Conservation (phyloP, 352 stramenopile genomes). For the Phytophthora hybrid region DNA sequence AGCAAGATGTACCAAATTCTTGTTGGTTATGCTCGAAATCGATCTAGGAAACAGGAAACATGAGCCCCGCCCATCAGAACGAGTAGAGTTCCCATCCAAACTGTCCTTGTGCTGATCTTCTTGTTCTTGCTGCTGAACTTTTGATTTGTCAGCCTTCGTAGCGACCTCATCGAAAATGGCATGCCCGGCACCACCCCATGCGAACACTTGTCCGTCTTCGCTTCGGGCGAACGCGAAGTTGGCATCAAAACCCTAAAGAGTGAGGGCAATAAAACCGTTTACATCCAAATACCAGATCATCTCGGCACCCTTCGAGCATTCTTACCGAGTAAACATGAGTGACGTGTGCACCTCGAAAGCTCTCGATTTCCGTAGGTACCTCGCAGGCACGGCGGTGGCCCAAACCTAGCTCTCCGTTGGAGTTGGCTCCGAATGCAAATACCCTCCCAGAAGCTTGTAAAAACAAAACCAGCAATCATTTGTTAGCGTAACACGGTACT, state of each 20-base stretch:
- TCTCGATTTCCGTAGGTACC: conserved; percentile 62
- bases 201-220: conserved; percentile 84
- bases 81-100: neutral
- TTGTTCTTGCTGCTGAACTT: conserved; percentile 12
- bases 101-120: conserved; percentile 1
- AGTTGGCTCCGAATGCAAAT: conserved; percentile 76
- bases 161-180: conserved; percentile 42
- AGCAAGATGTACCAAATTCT: conserved; percentile 40
- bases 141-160: neutral
- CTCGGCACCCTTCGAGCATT: neutral
- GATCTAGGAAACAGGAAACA: conserved; percentile 63
- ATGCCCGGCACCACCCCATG: conserved; percentile 85
- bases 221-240: conserved; percentile 85
- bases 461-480: neutral
- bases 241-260: conserved; percentile 55
- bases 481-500: neutral
- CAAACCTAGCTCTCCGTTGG: conserved; percentile 68
- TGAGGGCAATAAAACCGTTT: neutral
- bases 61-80: neutral
- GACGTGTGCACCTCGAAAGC: conserved; percentile 54
- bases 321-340: conserved; percentile 59
- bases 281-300: neutral
- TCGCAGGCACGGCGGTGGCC: conserved; percentile 54
- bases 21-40: conserved; percentile 40
- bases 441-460: conserved; percentile 58